Evolutionary conservation across 176 grass and related monocot genomes (phyloP), one percentile per base, ranked within the genome.

Genomic region (Oryza glaberrima): DNA sequence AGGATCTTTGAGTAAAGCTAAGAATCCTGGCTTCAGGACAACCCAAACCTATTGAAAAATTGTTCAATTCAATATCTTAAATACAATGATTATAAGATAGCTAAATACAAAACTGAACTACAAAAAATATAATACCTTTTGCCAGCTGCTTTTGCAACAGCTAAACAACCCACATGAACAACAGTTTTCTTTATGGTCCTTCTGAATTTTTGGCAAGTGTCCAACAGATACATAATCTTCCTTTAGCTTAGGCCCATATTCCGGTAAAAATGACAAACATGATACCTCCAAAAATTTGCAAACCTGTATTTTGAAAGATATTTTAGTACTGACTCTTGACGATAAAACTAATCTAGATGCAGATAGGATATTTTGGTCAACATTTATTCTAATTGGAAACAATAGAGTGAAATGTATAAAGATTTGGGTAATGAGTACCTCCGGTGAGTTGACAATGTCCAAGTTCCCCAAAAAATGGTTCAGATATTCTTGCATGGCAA

Each of bases 231-330:
- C 93, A 89, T 95, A 94, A 56, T 95, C 89, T 94, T 98, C 96
- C 80, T 98, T 98, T 78, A 95, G 84, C 85, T 95, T 98, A 56
- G 89, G 93, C 43, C 96, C 96, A 81, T 98, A 98, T 82, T 98
- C 96, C 16, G 90, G 89, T 56, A 95, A 86, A 94, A 98, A 95
- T 81, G 96, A 98, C 86, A 98, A 83, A 67, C 89, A 88, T 41
- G 96, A 98, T 25, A 98, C 96, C 75, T 95, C 96, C 91, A 95
- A 92, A 88, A 95, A 98, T 78, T 88, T 98, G 90, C 93, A 98
- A 89, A 98, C 96, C 96, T 98, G 85, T 47, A 82, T 66, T 45
- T 92, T 44, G 67, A 19, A 81, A 54, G 45, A 77, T 64, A 28
- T 48, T 58, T 76, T 48, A 76, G 43, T 82, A 3, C 30, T 40